Evolutionary conservation across 352 stramenopile species (phyloP).

Genomic region (Chrysophaeum taylorii): DNA sequence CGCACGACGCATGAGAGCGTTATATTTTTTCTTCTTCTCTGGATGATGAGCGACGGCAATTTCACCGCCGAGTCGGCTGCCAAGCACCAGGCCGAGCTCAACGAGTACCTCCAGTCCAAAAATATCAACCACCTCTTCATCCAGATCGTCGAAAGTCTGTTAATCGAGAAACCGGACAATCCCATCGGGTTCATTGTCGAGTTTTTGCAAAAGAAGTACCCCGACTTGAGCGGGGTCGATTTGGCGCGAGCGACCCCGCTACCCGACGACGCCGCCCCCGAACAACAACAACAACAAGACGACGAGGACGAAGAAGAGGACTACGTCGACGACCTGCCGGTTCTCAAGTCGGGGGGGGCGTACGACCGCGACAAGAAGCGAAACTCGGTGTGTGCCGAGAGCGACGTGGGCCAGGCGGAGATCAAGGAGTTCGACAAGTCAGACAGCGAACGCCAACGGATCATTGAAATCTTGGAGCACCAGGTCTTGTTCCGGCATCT

Average conservation of each 20-base stretch:
- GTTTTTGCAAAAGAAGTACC: conserved; percentile 39
- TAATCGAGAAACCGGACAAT: conserved; percentile 55
- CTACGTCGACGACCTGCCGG: conserved; percentile 27
- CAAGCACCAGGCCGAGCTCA: conserved; percentile 40
- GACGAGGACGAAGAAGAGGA: conserved; percentile 43
- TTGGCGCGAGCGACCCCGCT: background rate
- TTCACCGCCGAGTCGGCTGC: conserved; percentile 4
- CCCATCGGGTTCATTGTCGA: conserved; percentile 54
- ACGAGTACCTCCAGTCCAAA: conserved; percentile 52
- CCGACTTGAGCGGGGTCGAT: too few species aligned
- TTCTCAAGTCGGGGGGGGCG: conserved; percentile 12
- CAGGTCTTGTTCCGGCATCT: conserved; percentile 53
- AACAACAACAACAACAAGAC: conserved; percentile 4
- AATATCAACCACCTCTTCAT: conserved; percentile 55
- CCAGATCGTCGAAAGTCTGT: conserved; percentile 42
- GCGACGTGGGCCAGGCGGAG: background rate
- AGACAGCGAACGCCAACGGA: background rate
- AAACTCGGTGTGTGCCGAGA: conserved; percentile 34
- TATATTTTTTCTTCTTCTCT: background rate
- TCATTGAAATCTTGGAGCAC: conserved; percentile 18
- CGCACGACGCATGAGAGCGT: background rate
- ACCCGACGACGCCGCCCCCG: background rate
- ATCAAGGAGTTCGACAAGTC: background rate
- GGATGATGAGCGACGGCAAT: background rate
- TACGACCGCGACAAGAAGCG: conserved; percentile 27